Percentiles rank a stretch among this genome's conserved stretches.
Evolutionary conservation across 177 flowering plant species (phyloP).

Genomic region (Vitis hybrid): DNA sequence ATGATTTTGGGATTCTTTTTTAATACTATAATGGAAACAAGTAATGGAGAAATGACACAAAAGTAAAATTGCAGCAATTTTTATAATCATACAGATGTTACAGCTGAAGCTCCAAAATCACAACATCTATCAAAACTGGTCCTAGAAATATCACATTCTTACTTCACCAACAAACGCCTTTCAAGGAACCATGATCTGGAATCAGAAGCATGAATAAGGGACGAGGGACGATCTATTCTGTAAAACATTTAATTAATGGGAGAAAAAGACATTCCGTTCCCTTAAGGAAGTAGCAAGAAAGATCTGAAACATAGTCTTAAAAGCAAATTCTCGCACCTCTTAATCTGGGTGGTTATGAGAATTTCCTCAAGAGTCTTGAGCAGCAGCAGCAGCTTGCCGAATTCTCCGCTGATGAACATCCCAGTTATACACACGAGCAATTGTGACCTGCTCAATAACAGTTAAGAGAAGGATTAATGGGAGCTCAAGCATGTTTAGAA

Average conservation of each 20-base stretch:
- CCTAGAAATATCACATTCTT: not conserved
- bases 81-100: not conserved
- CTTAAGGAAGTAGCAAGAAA: conserved; percentile 3
- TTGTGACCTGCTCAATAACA: conserved; percentile 62
- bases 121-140: conserved; percentile 16
- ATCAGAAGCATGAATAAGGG: too few relatives aligned
- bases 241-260: not conserved
- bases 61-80: not conserved
- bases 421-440: conserved; percentile 94
- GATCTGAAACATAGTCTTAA: conserved; percentile 6
- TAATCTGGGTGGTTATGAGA: not conserved
- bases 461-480: not conserved
- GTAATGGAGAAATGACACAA: not conserved
- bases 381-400: conserved; percentile 40
- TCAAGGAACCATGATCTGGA: not conserved
- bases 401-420: conserved; percentile 91
- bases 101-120: not conserved
- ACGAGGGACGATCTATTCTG: not conserved
- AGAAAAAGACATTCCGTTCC: conserved; percentile 4
- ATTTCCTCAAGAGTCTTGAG: conserved; percentile 31
- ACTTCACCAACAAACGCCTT: not conserved
- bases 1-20: not conserved
- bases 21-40: not conserved
- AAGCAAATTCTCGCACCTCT: conserved; percentile 5
- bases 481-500: too few relatives aligned